Conservation (phyloP, 768 basidiomycete genomes). For the Mycena filopes region DNA sequence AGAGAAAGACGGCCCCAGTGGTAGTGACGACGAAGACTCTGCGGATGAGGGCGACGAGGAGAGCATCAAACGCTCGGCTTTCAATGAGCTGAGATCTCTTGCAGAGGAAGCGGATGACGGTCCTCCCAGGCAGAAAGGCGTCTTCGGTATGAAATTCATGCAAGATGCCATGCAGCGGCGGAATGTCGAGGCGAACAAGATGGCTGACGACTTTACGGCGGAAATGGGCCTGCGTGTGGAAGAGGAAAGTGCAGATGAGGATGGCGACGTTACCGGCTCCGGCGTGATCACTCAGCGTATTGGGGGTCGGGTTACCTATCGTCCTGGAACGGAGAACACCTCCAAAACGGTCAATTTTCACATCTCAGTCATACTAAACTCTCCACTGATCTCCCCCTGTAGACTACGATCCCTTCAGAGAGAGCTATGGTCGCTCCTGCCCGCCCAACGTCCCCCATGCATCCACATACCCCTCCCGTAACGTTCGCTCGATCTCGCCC, state of each 20-base stretch:
- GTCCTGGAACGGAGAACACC: slow-evolving; percentile 55
- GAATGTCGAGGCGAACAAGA: slow-evolving; percentile 62
- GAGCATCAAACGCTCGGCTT: slow-evolving; percentile 73
- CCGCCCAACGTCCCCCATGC: slow-evolving; percentile 19
- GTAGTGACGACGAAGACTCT: slow-evolving; percentile 59
- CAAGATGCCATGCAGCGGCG: slow-evolving; percentile 85
- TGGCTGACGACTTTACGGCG: slow-evolving; percentile 77
- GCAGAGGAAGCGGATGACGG: slow-evolving; percentile 50
- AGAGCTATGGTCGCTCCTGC: slow-evolving; percentile 30
- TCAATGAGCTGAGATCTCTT: slow-evolving; percentile 77
- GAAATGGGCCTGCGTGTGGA: slow-evolving; percentile 64
- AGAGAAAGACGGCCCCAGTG: slow-evolving; percentile 45
- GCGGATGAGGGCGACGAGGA: slow-evolving; percentile 56
- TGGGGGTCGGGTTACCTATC: slow-evolving; percentile 74
- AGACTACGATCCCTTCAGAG: not conserved
- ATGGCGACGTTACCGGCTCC: slow-evolving; percentile 42
- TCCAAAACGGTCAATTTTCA: slow-evolving; percentile 39
- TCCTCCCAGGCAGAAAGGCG: slow-evolving; percentile 65
- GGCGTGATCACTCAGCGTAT: slow-evolving; percentile 63
- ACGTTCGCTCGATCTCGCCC: slow-evolving; percentile 28
- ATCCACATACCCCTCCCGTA: slow-evolving; percentile 3
- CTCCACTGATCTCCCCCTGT: slow-evolving; percentile 3
- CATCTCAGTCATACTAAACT: not conserved
- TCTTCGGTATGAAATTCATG: slow-evolving; percentile 99
- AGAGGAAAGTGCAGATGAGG: slow-evolving; percentile 42